Evolutionary conservation across 2,329 filamentous ascomycete species (phyloP).

Genomic region (Venturiaceae sp.): DNA sequence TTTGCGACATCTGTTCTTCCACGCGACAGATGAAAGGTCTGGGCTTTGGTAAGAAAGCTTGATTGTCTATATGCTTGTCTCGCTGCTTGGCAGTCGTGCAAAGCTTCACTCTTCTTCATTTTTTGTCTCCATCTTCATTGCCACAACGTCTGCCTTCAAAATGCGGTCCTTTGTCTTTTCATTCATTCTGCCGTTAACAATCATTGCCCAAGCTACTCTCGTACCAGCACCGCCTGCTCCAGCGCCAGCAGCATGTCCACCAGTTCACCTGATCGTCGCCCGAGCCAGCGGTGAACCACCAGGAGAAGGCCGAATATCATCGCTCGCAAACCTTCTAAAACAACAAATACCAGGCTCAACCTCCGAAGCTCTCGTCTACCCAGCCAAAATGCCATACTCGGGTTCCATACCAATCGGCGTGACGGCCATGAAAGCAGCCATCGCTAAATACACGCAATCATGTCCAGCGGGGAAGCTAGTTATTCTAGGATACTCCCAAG

Average conservation of each 20-base stretch:
- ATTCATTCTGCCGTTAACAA: no score
- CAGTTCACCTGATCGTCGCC: conserved; percentile 25
- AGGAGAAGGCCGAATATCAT: conserved; percentile 23
- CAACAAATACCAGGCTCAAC: conserved; percentile 21
- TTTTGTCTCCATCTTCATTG: no score
- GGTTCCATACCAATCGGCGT: conserved; percentile 2
- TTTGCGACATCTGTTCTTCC: no score
- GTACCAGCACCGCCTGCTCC: no score
- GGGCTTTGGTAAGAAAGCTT: no score
- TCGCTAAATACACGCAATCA: background rate
- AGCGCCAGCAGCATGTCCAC: background rate
- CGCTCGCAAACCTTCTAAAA: conserved; percentile 21
- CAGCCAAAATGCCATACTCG: conserved; percentile 15
- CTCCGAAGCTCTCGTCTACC: conserved; percentile 23
- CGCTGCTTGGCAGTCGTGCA: no score
- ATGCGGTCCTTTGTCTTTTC: no score
- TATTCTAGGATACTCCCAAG: conserved; percentile 26
- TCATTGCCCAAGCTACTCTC: no score
- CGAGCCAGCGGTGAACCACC: conserved; percentile 23
- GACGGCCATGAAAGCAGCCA: background rate
- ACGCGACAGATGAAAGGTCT: no score
- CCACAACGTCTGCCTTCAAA: no score
- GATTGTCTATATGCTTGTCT: no score
- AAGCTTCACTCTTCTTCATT: no score
- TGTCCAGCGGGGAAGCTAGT: conserved; percentile 14